Evolutionary conservation across 441 rosid species (phyloP).

Genomic region (Pelargonium cotyledonis): DNA sequence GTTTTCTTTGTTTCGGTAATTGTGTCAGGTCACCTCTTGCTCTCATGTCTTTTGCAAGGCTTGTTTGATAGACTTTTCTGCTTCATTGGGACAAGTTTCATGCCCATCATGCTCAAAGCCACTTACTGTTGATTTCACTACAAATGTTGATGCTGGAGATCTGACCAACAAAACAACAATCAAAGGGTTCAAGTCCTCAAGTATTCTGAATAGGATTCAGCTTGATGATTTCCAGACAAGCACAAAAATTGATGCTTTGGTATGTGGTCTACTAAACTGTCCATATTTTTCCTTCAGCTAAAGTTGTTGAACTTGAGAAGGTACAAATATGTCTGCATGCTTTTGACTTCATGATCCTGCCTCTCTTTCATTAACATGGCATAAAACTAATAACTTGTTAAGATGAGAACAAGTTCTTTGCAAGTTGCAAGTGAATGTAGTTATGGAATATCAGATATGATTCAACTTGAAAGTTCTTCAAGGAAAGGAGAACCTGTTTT

Average conservation of each 20-base stretch:
- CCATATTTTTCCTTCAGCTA: neutral
- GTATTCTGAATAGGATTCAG: constrained; percentile 78
- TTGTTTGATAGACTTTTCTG: constrained; percentile 67
- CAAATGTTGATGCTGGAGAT: constrained; percentile 40
- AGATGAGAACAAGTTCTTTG: neutral
- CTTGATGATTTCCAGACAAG: constrained; percentile 86
- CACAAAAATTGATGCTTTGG: constrained; percentile 98
- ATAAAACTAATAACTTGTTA: too few relatives aligned
- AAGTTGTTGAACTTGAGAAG: neutral
- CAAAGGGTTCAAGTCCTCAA: constrained; percentile 71
- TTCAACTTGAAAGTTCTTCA: neutral
- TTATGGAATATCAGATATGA: too few relatives aligned
- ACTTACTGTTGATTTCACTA: constrained; percentile 70
- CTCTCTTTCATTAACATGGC: neutral
- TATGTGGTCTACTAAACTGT: constrained; percentile 30
- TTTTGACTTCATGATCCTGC: neutral
- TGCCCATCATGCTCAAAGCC: constrained; percentile 77
- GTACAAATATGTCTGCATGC: neutral
- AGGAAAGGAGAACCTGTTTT: neutral
- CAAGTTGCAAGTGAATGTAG: neutral
- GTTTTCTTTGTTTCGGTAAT: neutral
- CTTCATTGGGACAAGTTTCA: constrained; percentile 52
- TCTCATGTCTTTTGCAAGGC: constrained; percentile 79
- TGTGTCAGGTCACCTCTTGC: constrained; percentile 73
- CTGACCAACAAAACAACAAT: constrained; percentile 47